These are phyloP conservation scores for Panellus pusillus DNA, from an alignment of 768 basidiomycete genomes.

Conservation along the genomic window DNA sequence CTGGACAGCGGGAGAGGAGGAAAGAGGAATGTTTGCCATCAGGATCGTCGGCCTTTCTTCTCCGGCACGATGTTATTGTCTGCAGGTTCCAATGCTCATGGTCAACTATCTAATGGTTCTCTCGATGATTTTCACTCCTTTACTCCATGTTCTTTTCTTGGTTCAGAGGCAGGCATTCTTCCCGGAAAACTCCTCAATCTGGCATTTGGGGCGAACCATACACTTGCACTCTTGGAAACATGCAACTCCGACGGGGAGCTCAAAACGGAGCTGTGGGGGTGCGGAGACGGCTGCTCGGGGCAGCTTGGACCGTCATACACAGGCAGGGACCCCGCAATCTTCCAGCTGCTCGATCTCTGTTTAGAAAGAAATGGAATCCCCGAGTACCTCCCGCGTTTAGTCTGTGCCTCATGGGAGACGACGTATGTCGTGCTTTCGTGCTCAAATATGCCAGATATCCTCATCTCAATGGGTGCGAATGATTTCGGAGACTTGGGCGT, in stretches of 20 bases:
- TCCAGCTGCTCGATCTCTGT: constrained; percentile 48
- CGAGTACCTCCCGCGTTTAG: constrained; percentile 44
- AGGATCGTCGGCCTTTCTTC: not conserved
- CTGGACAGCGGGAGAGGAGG: not conserved
- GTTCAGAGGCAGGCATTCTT: constrained; percentile 27
- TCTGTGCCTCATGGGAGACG: constrained; percentile 84
- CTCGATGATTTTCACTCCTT: constrained; percentile 50
- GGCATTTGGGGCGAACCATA: constrained; percentile 78
- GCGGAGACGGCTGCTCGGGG: constrained; percentile 68
- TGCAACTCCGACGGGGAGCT: no score
- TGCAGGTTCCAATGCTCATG: constrained; percentile 52
- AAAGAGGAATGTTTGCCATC: not conserved
- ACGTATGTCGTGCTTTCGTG: constrained; percentile 65
- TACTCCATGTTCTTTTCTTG: constrained; percentile 38
- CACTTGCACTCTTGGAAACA: constrained; percentile 59
- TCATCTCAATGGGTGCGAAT: constrained; percentile 82
- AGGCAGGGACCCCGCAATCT: constrained; percentile 31
- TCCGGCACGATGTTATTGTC: constrained; percentile 29
- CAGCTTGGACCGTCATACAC: constrained; percentile 62
- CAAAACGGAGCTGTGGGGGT: constrained; percentile 54
- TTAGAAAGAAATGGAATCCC: constrained; percentile 34
- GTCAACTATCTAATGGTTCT: constrained; percentile 48
- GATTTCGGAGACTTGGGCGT: constrained; percentile 82
- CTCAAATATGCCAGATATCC: constrained; percentile 42
- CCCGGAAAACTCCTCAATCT: constrained; percentile 48